Base-by-base conservation (phyloP, 192 early-diverging fungal species). In the Mortierella alpina region DNA sequence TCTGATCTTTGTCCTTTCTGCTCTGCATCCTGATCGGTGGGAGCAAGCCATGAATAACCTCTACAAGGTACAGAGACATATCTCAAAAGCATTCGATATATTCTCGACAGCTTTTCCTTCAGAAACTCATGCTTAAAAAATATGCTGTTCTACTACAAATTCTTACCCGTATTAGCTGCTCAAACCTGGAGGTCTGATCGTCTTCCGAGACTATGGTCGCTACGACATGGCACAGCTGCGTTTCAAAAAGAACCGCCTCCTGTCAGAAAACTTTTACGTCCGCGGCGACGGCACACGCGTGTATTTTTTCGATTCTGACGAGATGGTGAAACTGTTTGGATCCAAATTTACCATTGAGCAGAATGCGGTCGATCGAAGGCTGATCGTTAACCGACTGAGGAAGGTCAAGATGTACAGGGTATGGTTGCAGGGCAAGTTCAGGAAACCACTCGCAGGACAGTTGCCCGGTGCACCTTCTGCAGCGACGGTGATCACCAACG, bases 361-460 rank as follows among this genome's bases (percentile, higher is more conserved):
- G 75, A 98, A 96, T 63, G 97, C 91, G 10, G 90, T 98, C 6
- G 98, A 99, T 68, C 86, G 95, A 47, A 83, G 98, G 39, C 83
- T 99, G 76, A 86, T 99, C 13, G 96, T 99, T 51, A 99, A 99
- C 84, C 87, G 98, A 51, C 82, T 90, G 64, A 84, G 90, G 41
- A 91, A 98, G 87, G 83, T 98, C 22, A 98, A 97, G 78, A 99
- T 99, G 98, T 98, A 97, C 83, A 89, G 98, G 4, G 90, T 95
- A 12, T 99, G 98, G 98, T 79, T 99, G 42, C 98, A 99, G 84
- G 97, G 93, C 42, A 99, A 99, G 85, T 98, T 98, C 83, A 85
- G 93, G 58, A 98, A 96, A 68, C 73, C 72, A 5, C 20, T 82
- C 14, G 40, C 42, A 9, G 68, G 68, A 17, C 44, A 59, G n/a